phyloP scores from a whole-genome alignment of 257 asterid genomes.

The Striga asiatica region DNA sequence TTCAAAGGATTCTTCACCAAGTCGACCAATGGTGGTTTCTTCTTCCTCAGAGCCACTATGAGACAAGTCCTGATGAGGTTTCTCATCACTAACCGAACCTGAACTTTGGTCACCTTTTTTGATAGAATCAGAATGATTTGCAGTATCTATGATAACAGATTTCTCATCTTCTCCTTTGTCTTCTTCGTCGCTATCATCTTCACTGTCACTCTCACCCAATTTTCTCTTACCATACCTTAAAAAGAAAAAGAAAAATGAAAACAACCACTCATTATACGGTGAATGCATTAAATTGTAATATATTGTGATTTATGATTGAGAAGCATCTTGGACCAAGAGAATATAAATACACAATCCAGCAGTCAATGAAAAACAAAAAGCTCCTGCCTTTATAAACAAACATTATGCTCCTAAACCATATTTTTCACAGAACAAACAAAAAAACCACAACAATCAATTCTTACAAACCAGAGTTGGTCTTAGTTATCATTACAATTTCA shows the following conservation, averaged over 20 bases:
- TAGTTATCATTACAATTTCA: background rate
- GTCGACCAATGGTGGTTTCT: too few relatives aligned
- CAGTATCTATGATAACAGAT: conserved; percentile 47
- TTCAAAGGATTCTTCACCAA: conserved; percentile 23
- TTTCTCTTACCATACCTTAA: conserved; percentile 57
- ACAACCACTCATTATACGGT: background rate
- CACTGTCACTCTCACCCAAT: conserved; percentile 47
- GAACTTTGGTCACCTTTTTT: conserved; percentile 47
- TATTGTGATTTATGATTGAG: background rate
- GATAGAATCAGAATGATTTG: conserved; percentile 46
- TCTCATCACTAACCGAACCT: conserved; percentile 35
- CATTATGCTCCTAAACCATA: background rate
- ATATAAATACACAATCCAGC: too few relatives aligned
- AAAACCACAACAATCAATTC: background rate
- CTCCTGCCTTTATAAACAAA: background rate
- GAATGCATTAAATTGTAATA: background rate
- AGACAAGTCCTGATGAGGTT: conserved; percentile 29
- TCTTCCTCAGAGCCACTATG: conserved; percentile 53
- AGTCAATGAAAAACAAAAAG: too few relatives aligned
- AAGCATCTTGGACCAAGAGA: too few relatives aligned
- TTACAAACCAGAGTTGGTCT: background rate
- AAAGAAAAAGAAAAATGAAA: background rate
- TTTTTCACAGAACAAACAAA: background rate
- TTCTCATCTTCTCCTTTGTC: conserved; percentile 43
- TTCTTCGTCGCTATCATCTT: conserved; percentile 30